phyloP scores from a whole-genome alignment of 2,329 filamentous ascomycete genomes.

The Pestalotiopsis sp. region DNA sequence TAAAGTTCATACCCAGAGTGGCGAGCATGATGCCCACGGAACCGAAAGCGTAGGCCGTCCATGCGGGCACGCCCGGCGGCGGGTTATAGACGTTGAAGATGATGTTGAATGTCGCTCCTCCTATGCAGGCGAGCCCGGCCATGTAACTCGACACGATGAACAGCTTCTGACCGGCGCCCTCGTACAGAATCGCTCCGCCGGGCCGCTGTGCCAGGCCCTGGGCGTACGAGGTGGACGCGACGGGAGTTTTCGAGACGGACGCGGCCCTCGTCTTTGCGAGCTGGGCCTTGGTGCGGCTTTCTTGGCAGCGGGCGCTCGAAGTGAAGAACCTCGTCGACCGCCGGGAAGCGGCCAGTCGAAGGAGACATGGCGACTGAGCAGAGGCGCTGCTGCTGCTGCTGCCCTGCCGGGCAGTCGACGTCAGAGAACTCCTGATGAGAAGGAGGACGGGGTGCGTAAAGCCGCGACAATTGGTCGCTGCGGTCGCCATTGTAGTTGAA shows the following conservation, averaged over 20 bases:
- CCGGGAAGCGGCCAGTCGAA: neutral
- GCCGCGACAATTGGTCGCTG: slow-evolving; percentile 26
- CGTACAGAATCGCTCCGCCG: slow-evolving; percentile 64
- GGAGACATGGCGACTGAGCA: neutral
- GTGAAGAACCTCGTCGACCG: neutral
- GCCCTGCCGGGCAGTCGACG: slow-evolving; percentile 13
- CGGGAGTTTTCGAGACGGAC: slow-evolving; percentile 17
- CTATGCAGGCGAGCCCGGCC: slow-evolving; percentile 55
- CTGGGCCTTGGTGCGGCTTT: neutral
- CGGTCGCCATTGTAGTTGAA: slow-evolving; percentile 22
- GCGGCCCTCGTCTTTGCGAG: slow-evolving; percentile 11
- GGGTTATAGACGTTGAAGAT: slow-evolving; percentile 50
- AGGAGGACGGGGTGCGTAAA: slow-evolving; percentile 30
- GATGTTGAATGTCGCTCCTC: slow-evolving; percentile 53
- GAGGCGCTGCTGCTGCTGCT: neutral
- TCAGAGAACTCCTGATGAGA: slow-evolving; percentile 27
- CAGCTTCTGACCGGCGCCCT: slow-evolving; percentile 64
- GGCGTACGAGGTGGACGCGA: slow-evolving; percentile 44
- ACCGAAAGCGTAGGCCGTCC: slow-evolving; percentile 60
- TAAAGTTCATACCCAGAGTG: slow-evolving; percentile 60
- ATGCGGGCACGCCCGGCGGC: slow-evolving; percentile 54
- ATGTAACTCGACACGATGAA: slow-evolving; percentile 64
- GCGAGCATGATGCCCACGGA: slow-evolving; percentile 62
- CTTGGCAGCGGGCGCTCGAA: neutral
- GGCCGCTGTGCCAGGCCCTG: slow-evolving; percentile 58